These are phyloP conservation scores for Elasticomyces elasticus DNA, from an alignment of 495 filamentous ascomycete species.

Conservation along the genomic window DNA sequence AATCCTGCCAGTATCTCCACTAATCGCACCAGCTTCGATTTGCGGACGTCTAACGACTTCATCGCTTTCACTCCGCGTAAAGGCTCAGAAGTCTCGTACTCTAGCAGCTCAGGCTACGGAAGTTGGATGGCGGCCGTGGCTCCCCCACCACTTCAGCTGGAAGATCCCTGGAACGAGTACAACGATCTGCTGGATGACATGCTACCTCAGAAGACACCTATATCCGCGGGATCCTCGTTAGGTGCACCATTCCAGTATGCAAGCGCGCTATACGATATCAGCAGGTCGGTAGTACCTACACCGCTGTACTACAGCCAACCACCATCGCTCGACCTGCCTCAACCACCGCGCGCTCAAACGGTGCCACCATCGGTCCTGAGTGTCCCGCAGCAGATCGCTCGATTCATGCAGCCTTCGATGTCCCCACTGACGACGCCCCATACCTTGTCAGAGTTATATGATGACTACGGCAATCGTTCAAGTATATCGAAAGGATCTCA, in stretches of 20 bases:
- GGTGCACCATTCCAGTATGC: constrained; percentile 26
- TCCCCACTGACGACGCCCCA: constrained; percentile 30
- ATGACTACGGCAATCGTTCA: constrained; percentile 33
- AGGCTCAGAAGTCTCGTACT: constrained; percentile 56
- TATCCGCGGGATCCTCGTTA: constrained; percentile 20
- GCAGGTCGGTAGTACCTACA: constrained; percentile 3
- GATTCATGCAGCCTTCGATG: constrained; percentile 21
- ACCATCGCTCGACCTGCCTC: constrained; percentile 8
- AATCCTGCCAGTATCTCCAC: constrained; percentile 24
- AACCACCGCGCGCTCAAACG: constrained; percentile 2
- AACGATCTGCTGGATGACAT: constrained; percentile 78
- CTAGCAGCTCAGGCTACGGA: constrained; percentile 56
- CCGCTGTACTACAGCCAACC: constrained; percentile 7
- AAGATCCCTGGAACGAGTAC: constrained; percentile 93
- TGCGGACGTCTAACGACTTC: constrained; percentile 41
- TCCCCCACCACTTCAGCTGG: constrained; percentile 45
- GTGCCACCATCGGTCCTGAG: constrained; percentile 13
- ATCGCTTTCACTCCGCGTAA: constrained; percentile 63
- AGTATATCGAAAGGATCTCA: constrained; percentile 27
- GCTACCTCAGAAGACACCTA: constrained; percentile 32
- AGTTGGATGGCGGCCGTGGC: constrained; percentile 28
- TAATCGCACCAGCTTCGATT: constrained; percentile 16
- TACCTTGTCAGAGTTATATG: constrained; percentile 46
- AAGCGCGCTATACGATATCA: constrained; percentile 6
- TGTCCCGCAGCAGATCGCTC: constrained; percentile 20